Evolutionary conservation across 108 stramenopile genomes (phyloP).

Genomic region (Conticribra weissflogii): DNA sequence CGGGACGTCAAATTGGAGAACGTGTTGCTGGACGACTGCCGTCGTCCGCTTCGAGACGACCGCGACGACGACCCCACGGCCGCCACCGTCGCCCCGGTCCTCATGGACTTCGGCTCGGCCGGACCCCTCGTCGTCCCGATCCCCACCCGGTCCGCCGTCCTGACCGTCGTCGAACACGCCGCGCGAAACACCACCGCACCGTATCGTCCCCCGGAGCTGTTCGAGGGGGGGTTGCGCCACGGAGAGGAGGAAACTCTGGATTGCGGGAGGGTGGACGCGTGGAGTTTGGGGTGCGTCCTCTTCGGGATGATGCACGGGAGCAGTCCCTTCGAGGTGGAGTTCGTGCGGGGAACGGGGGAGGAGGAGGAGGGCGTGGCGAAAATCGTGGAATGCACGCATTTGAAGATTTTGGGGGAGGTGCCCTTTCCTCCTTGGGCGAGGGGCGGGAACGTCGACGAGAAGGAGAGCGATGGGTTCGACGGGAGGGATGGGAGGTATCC

Average conservation of each 20-base stretch:
- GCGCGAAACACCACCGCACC: slow-evolving; percentile 72
- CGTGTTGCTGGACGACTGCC: slow-evolving; percentile 46
- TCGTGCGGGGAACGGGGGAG: slow-evolving; percentile 11
- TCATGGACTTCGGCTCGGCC: slow-evolving; percentile 72
- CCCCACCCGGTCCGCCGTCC: slow-evolving; percentile 17
- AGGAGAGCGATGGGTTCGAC: background rate
- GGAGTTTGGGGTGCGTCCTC: slow-evolving; percentile 75
- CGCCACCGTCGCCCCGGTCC: slow-evolving; percentile 45
- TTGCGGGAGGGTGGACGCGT: slow-evolving; percentile 81
- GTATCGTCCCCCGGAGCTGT: slow-evolving; percentile 87
- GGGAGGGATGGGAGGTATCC: slow-evolving; percentile 37
- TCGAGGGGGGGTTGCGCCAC: slow-evolving; percentile 71
- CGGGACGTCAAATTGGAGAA: slow-evolving; percentile 88
- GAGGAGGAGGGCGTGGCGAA: slow-evolving; percentile 36
- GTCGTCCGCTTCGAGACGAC: background rate
- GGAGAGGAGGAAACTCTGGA: slow-evolving; percentile 50
- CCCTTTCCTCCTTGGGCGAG: slow-evolving; percentile 30
- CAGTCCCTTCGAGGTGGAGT: slow-evolving; percentile 82
- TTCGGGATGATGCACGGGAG: slow-evolving; percentile 84
- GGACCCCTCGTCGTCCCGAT: slow-evolving; percentile 32
- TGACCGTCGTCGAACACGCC: slow-evolving; percentile 55
- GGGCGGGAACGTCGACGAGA: slow-evolving; percentile 1
- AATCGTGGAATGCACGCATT: slow-evolving; percentile 75
- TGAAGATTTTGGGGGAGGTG: slow-evolving; percentile 59
- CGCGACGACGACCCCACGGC: slow-evolving; percentile 1